Percentiles rank a stretch among this genome's conserved stretches.
Evolutionary conservation across 2,329 filamentous ascomycete genomes (phyloP).

Genomic region (Beauveria sp.): DNA sequence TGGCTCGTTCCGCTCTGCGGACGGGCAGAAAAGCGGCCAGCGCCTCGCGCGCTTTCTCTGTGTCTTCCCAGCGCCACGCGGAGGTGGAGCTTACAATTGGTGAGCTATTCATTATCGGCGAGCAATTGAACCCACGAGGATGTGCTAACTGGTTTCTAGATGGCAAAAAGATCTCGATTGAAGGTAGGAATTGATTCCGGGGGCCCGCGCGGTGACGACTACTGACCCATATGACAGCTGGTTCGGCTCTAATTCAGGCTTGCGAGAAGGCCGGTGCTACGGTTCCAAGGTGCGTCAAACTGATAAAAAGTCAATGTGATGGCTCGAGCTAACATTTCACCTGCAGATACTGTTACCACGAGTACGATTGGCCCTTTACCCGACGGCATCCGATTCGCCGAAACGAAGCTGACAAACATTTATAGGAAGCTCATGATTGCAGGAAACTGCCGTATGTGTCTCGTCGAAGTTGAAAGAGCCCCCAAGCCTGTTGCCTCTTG

Average conservation of each 20-base stretch:
- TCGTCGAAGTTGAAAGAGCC: constrained; percentile 93
- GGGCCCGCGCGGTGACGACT: constrained; percentile 14
- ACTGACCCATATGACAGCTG: constrained; percentile 55
- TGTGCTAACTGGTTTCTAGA: constrained; percentile 48
- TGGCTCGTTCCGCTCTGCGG: constrained; percentile 63
- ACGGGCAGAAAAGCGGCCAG: constrained; percentile 49
- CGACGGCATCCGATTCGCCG: constrained; percentile 18
- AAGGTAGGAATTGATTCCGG: constrained; percentile 54
- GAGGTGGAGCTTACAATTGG: constrained; percentile 97
- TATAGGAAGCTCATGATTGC: constrained; percentile 93
- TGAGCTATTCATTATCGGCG: constrained; percentile 31
- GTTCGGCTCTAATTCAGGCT: constrained; percentile 94
- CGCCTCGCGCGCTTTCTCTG: constrained; percentile 73
- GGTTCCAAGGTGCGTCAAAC: constrained; percentile 63
- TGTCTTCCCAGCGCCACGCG: constrained; percentile 68
- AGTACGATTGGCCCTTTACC: constrained; percentile 50
- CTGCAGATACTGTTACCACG: constrained; percentile 92
- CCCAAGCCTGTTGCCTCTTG: constrained; percentile 98
- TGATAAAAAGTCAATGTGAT: not conserved
- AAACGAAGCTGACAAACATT: constrained; percentile 31
- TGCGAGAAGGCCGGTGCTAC: constrained; percentile 95
- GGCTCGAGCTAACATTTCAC: constrained; percentile 18
- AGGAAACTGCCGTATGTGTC: constrained; percentile 98
- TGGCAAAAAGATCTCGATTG: constrained; percentile 96
- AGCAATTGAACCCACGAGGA: not conserved